Conservation (phyloP, 2,329 filamentous ascomycete genomes). For the Neonectria neomacrospora region DNA sequence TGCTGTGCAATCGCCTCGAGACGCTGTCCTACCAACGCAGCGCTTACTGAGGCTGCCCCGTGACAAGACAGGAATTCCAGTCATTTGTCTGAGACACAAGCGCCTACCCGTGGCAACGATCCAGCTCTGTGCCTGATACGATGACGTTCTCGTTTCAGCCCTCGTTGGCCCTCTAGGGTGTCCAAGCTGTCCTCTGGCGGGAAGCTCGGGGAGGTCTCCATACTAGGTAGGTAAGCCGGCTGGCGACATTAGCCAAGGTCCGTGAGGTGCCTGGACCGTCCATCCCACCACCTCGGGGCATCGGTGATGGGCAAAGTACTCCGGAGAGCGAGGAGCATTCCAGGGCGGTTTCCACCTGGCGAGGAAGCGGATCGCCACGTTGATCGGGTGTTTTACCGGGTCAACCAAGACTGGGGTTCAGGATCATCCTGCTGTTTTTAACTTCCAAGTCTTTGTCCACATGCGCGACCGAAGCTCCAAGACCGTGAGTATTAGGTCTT, state of each 20-base stretch:
- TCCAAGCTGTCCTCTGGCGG: conserved; percentile 13
- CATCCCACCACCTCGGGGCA: neutral
- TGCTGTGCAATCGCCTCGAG: conserved; percentile 8
- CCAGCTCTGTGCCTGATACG: conserved; percentile 17
- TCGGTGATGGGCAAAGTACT: neutral
- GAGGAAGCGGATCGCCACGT: conserved; percentile 2
- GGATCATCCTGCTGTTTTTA: neutral
- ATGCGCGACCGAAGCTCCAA: neutral
- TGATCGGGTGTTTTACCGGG: conserved; percentile 10
- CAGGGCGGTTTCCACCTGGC: neutral
- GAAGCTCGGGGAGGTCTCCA: conserved; percentile 16
- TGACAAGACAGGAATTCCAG: conserved; percentile 23
- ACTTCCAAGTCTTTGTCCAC: neutral
- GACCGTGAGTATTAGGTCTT: neutral
- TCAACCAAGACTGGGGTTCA: conserved; percentile 14
- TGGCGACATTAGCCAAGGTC: conserved; percentile 2
- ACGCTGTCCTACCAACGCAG: conserved; percentile 8
- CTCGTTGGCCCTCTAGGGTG: neutral
- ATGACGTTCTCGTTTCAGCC: conserved; percentile 19
- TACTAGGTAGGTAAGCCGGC: conserved; percentile 13
- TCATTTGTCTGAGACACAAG: conserved; percentile 3
- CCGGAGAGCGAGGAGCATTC: conserved; percentile 11
- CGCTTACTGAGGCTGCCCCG: conserved; percentile 26
- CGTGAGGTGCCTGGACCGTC: neutral
- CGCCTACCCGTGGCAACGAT: conserved; percentile 9